phyloP scores from a whole-genome alignment of 2,329 filamentous ascomycete species.

The Chaetomium sp. region DNA sequence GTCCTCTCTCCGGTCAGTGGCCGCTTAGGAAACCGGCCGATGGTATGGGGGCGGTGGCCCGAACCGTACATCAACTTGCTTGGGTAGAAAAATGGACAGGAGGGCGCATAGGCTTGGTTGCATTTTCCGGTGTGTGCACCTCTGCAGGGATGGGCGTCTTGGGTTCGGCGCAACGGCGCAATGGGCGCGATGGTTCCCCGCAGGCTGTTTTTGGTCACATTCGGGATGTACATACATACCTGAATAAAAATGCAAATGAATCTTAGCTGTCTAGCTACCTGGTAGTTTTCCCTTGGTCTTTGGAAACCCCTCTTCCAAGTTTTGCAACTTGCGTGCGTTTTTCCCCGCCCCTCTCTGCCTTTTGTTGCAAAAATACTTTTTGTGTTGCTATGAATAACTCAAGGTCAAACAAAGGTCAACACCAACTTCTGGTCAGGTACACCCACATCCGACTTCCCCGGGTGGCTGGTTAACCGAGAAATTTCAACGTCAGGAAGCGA shows the following conservation, averaged over 20 bases:
- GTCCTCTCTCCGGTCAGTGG: constrained; percentile 83
- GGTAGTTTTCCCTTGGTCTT: neutral
- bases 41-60: constrained; percentile 86
- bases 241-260: neutral
- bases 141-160: neutral
- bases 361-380: neutral
- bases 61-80: constrained; percentile 80
- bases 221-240: neutral
- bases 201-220: neutral
- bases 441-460: neutral
- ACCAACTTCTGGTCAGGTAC: neutral
- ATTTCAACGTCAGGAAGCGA: neutral
- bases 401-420: no score
- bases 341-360: neutral
- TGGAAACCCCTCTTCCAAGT: neutral
- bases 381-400: no score
- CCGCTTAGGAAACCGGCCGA: constrained; percentile 73
- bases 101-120: neutral
- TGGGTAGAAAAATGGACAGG: constrained; percentile 47
- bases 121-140: constrained; percentile 2
- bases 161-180: constrained; percentile 1
- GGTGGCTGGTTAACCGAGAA: constrained; percentile 3
- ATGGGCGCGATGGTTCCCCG: neutral
- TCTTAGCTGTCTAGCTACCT: no score
- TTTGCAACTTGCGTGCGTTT: neutral